These are phyloP conservation scores for Sugiyamaella grinbergsii DNA, from an alignment of 1,139 yeast genomes.

Conservation along the genomic window DNA sequence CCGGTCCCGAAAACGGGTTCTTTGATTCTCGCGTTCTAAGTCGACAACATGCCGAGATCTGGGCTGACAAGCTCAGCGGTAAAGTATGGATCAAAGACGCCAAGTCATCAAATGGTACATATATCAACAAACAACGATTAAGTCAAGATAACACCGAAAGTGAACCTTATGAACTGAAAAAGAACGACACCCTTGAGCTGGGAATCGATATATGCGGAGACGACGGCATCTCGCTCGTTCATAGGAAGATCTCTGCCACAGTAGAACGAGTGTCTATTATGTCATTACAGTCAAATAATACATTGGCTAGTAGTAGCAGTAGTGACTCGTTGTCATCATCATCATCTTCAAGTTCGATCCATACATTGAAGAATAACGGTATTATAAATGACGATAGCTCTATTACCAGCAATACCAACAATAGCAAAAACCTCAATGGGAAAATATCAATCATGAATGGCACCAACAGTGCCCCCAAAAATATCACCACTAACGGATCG, in stretches of 20 bases:
- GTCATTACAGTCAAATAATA: slow-evolving; percentile 42
- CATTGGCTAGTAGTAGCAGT: slow-evolving; percentile 3
- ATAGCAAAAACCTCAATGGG: slow-evolving; percentile 10
- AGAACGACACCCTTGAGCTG: slow-evolving; percentile 79
- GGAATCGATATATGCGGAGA: slow-evolving; percentile 88
- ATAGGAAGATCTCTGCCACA: slow-evolving; percentile 78
- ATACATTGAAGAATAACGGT: slow-evolving; percentile 11
- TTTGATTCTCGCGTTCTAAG: slow-evolving; percentile 93
- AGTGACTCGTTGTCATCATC: neutral
- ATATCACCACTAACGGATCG: slow-evolving; percentile 1
- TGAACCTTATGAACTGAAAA: slow-evolving; percentile 59
- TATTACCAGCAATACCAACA: neutral
- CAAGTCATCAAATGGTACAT: slow-evolving; percentile 93
- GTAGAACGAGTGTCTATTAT: slow-evolving; percentile 72
- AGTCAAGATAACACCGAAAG: slow-evolving; percentile 52
- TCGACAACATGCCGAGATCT: slow-evolving; percentile 90
- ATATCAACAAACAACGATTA: slow-evolving; percentile 73
- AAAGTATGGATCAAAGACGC: slow-evolving; percentile 78
- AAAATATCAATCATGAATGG: slow-evolving; percentile 8
- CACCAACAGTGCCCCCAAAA: neutral
- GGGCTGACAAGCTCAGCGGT: slow-evolving; percentile 68
- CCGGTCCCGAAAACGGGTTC: slow-evolving; percentile 82
- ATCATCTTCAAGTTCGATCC: slow-evolving; percentile 11
- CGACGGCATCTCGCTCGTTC: slow-evolving; percentile 56
- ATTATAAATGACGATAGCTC: slow-evolving; percentile 6